Percentiles rank a stretch among this genome's conserved stretches.
Conservation (phyloP, 495 filamentous ascomycete species). For the Neurospora sp. region DNA sequence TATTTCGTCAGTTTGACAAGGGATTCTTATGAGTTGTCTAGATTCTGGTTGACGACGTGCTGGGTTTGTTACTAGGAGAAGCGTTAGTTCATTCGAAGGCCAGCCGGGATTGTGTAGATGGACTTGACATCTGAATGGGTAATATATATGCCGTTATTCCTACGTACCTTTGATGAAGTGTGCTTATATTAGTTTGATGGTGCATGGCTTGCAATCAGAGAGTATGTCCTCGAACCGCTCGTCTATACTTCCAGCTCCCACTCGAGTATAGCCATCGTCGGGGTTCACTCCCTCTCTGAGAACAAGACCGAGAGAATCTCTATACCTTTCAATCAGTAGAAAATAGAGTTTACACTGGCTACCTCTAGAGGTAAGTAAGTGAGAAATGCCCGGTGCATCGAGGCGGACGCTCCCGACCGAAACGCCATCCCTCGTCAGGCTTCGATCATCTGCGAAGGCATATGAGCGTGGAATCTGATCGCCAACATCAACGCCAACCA, state of each 20-base stretch:
- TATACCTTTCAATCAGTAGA: background rate
- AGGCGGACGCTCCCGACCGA: background rate
- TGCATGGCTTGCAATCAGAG: background rate
- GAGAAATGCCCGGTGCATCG: accelerated
- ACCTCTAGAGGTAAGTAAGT: background rate
- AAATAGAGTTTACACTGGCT: background rate
- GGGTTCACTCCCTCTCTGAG: background rate
- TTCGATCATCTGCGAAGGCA: background rate
- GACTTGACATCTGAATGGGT: background rate
- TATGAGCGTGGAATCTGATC: background rate
- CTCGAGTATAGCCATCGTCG: background rate
- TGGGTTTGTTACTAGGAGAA: too few relatives aligned
- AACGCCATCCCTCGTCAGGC: background rate
- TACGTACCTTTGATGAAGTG: background rate
- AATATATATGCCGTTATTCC: background rate
- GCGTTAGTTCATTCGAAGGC: too few relatives aligned
- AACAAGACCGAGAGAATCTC: accelerated
- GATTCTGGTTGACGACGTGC: too few relatives aligned
- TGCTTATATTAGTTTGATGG: background rate
- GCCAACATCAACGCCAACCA: background rate
- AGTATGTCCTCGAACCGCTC: background rate
- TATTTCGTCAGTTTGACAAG: too few relatives aligned
- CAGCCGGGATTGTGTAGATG: too few relatives aligned
- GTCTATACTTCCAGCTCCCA: background rate
- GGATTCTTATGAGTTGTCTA: too few relatives aligned